Evolutionary conservation across 2,329 filamentous ascomycete species (phyloP).

Genomic region (Fusarium algeriense): DNA sequence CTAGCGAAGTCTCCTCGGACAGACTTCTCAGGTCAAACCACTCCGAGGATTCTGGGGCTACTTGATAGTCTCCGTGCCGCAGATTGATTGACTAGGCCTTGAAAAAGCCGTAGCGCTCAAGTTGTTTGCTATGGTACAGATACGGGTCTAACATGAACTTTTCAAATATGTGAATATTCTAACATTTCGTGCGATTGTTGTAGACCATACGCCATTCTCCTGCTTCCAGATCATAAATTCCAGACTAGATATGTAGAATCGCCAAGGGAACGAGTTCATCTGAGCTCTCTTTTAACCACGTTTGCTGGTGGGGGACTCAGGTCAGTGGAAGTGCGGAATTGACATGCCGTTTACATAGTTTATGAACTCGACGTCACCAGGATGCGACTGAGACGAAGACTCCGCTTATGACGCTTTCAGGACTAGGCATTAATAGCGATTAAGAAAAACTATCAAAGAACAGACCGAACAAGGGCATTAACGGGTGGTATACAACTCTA

Average conservation of each 20-base stretch:
- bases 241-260: background rate
- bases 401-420: background rate
- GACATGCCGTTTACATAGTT: background rate
- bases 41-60: slow-evolving; percentile 69
- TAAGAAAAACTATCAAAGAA: background rate
- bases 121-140: slow-evolving; percentile 71
- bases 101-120: slow-evolving; percentile 71
- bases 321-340: background rate
- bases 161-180: slow-evolving; percentile 25
- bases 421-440: background rate
- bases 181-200: background rate
- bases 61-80: slow-evolving; percentile 69
- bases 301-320: background rate
- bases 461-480: background rate
- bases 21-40: slow-evolving; percentile 50
- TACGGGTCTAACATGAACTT: slow-evolving; percentile 70
- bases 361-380: background rate
- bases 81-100: slow-evolving; percentile 69
- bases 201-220: background rate
- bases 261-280: background rate
- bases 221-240: background rate
- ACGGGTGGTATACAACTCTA: background rate
- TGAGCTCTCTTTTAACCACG: background rate
- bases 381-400: background rate
- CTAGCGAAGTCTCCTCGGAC: slow-evolving; percentile 69